Evolutionary conservation across 768 basidiomycete genomes (phyloP).

Genomic region (Russula sp.): DNA sequence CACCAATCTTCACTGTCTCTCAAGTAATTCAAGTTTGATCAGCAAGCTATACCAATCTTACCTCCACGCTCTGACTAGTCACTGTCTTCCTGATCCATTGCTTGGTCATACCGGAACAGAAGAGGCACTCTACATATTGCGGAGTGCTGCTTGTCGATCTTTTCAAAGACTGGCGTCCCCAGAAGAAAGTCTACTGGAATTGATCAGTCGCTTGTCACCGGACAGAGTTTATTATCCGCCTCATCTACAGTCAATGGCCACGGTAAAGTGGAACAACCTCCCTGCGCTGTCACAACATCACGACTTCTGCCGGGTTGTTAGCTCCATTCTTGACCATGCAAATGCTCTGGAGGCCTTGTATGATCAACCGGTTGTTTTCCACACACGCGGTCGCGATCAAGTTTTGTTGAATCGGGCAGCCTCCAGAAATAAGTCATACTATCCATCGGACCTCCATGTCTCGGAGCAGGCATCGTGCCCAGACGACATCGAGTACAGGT

Average conservation of each 20-base stretch:
- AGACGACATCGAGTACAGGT: neutral
- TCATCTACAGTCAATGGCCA: constrained; percentile 2
- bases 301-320: neutral
- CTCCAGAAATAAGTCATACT: neutral
- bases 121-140: constrained; percentile 35
- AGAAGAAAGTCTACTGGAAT: neutral
- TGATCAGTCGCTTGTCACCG: constrained; percentile 1
- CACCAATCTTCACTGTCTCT: constrained; percentile 27
- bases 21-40: constrained; percentile 25
- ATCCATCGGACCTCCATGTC: neutral
- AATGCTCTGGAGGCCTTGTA: neutral
- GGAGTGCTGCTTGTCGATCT: constrained; percentile 33
- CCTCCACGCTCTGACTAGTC: constrained; percentile 41
- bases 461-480: neutral
- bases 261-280: constrained; percentile 4
- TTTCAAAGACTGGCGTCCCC: constrained; percentile 30
- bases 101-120: constrained; percentile 38
- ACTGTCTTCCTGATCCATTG: constrained; percentile 38
- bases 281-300: constrained; percentile 8
- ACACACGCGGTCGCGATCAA: neutral
- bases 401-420: neutral
- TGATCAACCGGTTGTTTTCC: neutral
- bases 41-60: constrained; percentile 34
- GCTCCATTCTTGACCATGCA: constrained; percentile 2
- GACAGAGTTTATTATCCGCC: constrained; percentile 2